These are phyloP conservation scores for Alternaria gansuensis DNA, from an alignment of 2,329 filamentous ascomycete genomes.

Conservation along the genomic window DNA sequence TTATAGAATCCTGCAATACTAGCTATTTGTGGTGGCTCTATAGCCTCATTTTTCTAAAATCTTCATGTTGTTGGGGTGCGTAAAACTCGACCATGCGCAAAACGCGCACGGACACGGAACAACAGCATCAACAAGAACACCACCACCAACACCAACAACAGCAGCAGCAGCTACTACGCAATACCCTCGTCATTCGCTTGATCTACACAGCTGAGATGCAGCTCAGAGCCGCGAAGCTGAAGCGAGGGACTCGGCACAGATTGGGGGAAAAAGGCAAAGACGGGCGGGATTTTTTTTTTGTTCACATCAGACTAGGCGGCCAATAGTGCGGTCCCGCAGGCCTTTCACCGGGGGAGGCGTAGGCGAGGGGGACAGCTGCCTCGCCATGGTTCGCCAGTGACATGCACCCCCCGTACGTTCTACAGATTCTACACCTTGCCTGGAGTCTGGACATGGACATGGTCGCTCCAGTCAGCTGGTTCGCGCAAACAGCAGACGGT, in stretches of 20 bases:
- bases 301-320: conserved; percentile 13
- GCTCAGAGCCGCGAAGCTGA: conserved; percentile 1
- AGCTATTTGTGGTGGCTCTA: too few relatives aligned
- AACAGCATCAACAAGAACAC: too few relatives aligned
- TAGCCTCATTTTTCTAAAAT: too few relatives aligned
- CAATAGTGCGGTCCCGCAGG: conserved; percentile 20
- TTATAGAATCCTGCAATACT: too few relatives aligned
- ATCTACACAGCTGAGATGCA: not conserved
- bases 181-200: conserved; percentile 2
- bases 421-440: not conserved
- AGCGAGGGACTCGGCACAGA: conserved; percentile 4
- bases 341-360: conserved; percentile 4
- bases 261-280: conserved; percentile 10
- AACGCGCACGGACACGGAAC: too few relatives aligned
- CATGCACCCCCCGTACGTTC: conserved; percentile 7
- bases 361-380: conserved; percentile 6
- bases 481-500: conserved; percentile 1
- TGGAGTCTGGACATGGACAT: not conserved
- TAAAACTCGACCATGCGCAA: too few relatives aligned
- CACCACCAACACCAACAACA: not conserved
- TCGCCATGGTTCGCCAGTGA: not conserved
- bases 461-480: not conserved
- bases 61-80: too few relatives aligned
- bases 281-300: not conserved
- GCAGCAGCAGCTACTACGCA: conserved; percentile 7